phyloP scores from a whole-genome alignment of 116 monocot genomes.

The Phalaenopsis hybrid region DNA sequence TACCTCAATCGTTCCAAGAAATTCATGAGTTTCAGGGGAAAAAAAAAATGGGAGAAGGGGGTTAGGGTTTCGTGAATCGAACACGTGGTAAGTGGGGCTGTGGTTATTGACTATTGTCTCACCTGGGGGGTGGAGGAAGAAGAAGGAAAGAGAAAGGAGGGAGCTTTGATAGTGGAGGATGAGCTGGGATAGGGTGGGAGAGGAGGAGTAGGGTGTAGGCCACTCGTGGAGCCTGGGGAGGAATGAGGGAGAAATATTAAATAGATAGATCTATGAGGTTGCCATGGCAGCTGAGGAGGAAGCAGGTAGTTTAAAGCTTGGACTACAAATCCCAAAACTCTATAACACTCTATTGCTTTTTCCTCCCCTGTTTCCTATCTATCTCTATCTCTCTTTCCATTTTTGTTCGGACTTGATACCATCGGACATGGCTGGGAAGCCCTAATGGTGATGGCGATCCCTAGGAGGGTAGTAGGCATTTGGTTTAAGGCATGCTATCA shows the following conservation, averaged over 20 bases:
- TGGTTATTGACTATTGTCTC: not conserved
- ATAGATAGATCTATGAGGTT: not conserved
- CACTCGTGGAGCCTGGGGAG: slow-evolving; percentile 24
- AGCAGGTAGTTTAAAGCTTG: not conserved
- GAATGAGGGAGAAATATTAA: slow-evolving; percentile 8
- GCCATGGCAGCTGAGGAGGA: slow-evolving; percentile 4
- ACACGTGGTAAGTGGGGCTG: slow-evolving; percentile 7
- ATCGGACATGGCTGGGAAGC: not conserved
- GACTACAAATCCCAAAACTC: not conserved
- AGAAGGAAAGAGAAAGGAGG: not conserved
- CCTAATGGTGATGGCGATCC: slow-evolving; percentile 9
- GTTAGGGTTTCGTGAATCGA: slow-evolving; percentile 3
- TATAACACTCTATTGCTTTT: not conserved
- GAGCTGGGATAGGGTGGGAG: not conserved
- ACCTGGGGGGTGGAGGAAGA: not conserved
- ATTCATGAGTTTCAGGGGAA: not conserved
- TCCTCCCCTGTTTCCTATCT: not conserved
- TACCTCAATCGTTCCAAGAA: not conserved
- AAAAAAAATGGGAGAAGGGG: not conserved
- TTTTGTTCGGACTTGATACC: slow-evolving; percentile 3
- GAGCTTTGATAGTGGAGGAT: slow-evolving; percentile 1
- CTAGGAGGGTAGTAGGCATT: not conserved
- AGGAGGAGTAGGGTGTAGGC: slow-evolving; percentile 10
- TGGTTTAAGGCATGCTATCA: not conserved
- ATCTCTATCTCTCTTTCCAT: not conserved